Evolutionary conservation across 441 rosid genomes (phyloP).

Genomic region (Pelargonium citronellum): DNA sequence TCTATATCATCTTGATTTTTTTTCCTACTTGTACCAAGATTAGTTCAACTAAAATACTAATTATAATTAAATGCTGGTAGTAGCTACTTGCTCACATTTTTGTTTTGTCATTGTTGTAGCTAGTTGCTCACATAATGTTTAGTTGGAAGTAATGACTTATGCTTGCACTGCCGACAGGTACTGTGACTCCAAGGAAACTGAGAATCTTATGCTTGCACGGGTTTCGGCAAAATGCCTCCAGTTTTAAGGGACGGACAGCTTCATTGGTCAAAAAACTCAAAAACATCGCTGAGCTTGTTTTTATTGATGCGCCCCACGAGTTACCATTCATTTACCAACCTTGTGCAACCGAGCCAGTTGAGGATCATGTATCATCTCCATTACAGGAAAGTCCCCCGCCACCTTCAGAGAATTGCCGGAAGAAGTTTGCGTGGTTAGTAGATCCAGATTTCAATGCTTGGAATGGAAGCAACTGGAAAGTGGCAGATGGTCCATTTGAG

Average conservation of each 20-base stretch:
- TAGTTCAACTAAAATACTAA: neutral
- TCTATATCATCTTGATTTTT: conserved; percentile 9
- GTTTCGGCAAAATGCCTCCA: conserved; percentile 82
- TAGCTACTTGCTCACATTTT: neutral
- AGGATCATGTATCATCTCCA: conserved; percentile 21
- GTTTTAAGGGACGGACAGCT: conserved; percentile 87
- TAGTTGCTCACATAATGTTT: too few relatives aligned
- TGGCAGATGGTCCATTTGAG: conserved; percentile 55
- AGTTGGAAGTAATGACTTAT: too few relatives aligned
- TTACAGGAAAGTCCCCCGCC: conserved; percentile 34
- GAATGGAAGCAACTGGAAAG: conserved; percentile 45
- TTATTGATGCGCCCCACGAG: conserved; percentile 75
- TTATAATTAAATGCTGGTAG: neutral
- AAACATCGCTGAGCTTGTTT: conserved; percentile 62
- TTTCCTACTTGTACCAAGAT: neutral
- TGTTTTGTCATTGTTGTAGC: neutral
- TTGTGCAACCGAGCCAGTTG: conserved; percentile 11
- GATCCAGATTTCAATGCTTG: conserved; percentile 37
- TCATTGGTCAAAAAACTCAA: conserved; percentile 89
- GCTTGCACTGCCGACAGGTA: conserved; percentile 23
- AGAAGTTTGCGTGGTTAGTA: conserved; percentile 80
- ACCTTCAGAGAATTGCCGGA: conserved; percentile 45
- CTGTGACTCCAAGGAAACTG: conserved; percentile 43
- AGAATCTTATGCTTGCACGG: conserved; percentile 90
- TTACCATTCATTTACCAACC: conserved; percentile 66